A percentile compares a stretch with the other conserved stretches of the same genome.
Evolutionary conservation across 495 filamentous ascomycete genomes (phyloP).

Genomic region (Aspergillus asperescens): DNA sequence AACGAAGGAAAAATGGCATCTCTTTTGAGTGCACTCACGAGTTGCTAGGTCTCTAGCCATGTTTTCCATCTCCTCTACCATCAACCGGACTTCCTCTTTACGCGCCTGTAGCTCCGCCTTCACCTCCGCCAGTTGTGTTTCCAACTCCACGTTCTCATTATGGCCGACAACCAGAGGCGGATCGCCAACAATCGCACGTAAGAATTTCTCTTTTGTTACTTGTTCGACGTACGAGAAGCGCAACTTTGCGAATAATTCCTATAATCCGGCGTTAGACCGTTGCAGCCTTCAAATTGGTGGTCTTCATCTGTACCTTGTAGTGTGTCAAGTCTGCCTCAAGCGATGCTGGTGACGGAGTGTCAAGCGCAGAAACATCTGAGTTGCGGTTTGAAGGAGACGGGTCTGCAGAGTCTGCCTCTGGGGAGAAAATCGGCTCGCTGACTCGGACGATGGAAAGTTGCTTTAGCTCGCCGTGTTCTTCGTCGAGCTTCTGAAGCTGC

Average conservation of each 20-base stretch:
- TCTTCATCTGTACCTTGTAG: conserved; percentile 57
- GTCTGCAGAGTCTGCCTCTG: conserved; percentile 29
- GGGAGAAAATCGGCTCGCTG: conserved; percentile 63
- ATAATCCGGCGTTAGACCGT: background rate
- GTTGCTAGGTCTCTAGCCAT: conserved; percentile 55
- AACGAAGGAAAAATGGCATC: background rate
- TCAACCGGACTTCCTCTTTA: conserved; percentile 71
- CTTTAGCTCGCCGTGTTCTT: conserved; percentile 46
- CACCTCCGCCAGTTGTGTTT: conserved; percentile 59
- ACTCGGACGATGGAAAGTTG: conserved; percentile 66
- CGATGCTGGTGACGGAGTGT: conserved; percentile 65
- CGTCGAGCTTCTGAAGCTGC: conserved; percentile 37
- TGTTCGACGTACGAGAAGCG: conserved; percentile 77
- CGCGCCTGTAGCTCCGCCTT: conserved; percentile 71
- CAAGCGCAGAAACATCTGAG: conserved; percentile 68
- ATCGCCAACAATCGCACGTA: conserved; percentile 90
- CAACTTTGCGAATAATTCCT: conserved; percentile 92
- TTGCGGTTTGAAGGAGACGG: conserved; percentile 45
- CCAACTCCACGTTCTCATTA: conserved; percentile 76
- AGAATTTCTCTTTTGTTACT: conserved; percentile 92
- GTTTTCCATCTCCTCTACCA: conserved; percentile 67
- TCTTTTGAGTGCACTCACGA: conserved; percentile 28
- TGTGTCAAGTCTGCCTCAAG: conserved; percentile 82
- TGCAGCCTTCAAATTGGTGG: background rate
- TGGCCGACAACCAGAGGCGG: conserved; percentile 77